Conservation (phyloP, 2,329 filamentous ascomycete genomes). For the Aphanocladium album region DNA sequence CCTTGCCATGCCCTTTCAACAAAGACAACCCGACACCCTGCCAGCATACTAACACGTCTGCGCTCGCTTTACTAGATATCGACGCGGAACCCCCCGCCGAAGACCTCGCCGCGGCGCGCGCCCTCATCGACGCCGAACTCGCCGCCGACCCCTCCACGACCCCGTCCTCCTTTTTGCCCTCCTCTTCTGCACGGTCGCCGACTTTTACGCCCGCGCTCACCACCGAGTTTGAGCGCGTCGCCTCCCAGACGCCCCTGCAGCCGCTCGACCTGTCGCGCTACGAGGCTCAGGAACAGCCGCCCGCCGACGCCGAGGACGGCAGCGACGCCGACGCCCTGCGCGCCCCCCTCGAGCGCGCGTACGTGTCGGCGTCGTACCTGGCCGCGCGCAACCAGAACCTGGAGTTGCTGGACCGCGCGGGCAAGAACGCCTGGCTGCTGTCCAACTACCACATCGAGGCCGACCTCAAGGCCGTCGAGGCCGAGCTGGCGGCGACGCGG, state of each 20-base stretch:
- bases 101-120: conserved; percentile 61
- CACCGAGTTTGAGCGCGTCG: conserved; percentile 64
- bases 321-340: conserved; percentile 43
- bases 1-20: not conserved
- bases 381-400: conserved; percentile 51
- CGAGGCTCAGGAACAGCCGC: conserved; percentile 60
- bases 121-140: conserved; percentile 66
- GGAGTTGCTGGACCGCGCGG: conserved; percentile 69
- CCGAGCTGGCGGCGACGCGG: conserved; percentile 64
- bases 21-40: not conserved
- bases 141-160: conserved; percentile 55
- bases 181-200: conserved; percentile 39
- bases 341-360: conserved; percentile 54
- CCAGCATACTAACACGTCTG: conserved; percentile 22
- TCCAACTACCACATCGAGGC: conserved; percentile 76
- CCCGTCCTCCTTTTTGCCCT: conserved; percentile 51
- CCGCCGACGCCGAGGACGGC: conserved; percentile 22
- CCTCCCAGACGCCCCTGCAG: conserved; percentile 35
- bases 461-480: conserved; percentile 60
- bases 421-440: conserved; percentile 88
- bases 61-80: conserved; percentile 59
- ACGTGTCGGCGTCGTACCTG: conserved; percentile 49
- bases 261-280: conserved; percentile 74
- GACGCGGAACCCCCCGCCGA: conserved; percentile 63
- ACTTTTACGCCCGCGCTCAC: conserved; percentile 61